Evolutionary conservation across 208 protist genomes (phyloP).

Genomic region (Trypanosoma caninum): DNA sequence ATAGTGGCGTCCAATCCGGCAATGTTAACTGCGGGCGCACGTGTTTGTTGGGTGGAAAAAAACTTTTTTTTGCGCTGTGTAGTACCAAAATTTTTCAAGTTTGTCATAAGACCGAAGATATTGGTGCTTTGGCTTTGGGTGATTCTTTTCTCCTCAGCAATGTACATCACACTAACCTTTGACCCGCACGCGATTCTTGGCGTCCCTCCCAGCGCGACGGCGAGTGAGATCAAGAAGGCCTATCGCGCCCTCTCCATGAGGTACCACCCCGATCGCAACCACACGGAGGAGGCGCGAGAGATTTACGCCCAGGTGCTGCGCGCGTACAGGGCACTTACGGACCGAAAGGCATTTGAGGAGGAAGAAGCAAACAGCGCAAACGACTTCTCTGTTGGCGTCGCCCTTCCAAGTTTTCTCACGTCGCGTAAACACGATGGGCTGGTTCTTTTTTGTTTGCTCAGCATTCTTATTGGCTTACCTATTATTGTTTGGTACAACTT

Average conservation of each 20-base stretch:
- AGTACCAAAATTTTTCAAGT: slow-evolving; percentile 84
- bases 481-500: slow-evolving; percentile 82
- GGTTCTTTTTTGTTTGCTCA: slow-evolving; percentile 84
- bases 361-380: slow-evolving; percentile 70
- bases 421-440: slow-evolving; percentile 85
- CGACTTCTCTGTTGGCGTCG: slow-evolving; percentile 84
- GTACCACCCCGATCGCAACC: slow-evolving; percentile 92
- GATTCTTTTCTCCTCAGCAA: slow-evolving; percentile 81
- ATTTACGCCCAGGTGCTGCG: slow-evolving; percentile 86
- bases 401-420: slow-evolving; percentile 83
- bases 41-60: slow-evolving; percentile 68
- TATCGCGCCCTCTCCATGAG: slow-evolving; percentile 76
- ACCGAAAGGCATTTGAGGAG: slow-evolving; percentile 89
- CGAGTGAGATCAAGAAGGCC: slow-evolving; percentile 81
- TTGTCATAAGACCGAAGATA: slow-evolving; percentile 80
- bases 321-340: slow-evolving; percentile 92
- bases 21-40: slow-evolving; percentile 55
- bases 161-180: slow-evolving; percentile 88
- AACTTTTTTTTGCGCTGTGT: slow-evolving; percentile 79
- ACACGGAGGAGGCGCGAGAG: slow-evolving; percentile 79
- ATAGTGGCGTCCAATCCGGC: slow-evolving; percentile 38
- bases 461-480: slow-evolving; percentile 63
- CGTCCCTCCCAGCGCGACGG: slow-evolving; percentile 46
- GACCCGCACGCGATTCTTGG: slow-evolving; percentile 84
- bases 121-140: slow-evolving; percentile 76